Base-by-base conservation (phyloP, 345 rosid genomes). In the Draba incana region DNA sequence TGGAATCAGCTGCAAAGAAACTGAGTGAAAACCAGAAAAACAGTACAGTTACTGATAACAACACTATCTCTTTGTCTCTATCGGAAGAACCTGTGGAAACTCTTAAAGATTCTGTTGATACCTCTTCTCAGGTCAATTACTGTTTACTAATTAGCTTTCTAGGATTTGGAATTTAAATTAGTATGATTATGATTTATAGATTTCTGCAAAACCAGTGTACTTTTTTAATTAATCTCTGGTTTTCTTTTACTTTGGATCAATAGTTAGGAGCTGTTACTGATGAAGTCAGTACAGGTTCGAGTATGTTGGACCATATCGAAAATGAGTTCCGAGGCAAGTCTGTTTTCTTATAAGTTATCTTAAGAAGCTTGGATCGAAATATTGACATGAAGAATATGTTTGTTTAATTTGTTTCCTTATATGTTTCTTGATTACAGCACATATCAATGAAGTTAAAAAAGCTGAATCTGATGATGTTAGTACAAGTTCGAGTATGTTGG, bases 251-350 rank as follows among this genome's bases (percentile, higher is more conserved):
- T 48, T 35, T 66, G 66, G 43, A 58, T 67, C 30, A 16, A 45
- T 66, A 74, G 78, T 20, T 53, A 35, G 78, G 73, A 74, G 77
- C 68, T 60, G 72, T 67, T 66, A 74, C 68, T 67, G 78, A 74
- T 74, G 72, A 74, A 74, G 68, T 50, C 24, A 15, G 2, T 51
- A 2, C 31, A 74, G 2, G 27, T 53, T 10, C 73, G 6, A 74
- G 64, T 46, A 67, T 74, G 72, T 67, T 67, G 72, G 72, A 67
- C 72, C 72, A 53, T 35, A 74, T 60, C 20, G 72, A 74, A 52
- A 57, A 37, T 52, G 77, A 74, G 68, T 74, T 74, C 56, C 16
- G 59, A 59, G 77, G 77, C 48, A 66, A 8, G 44, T 60, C 76
- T 72, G 65, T 60, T 20, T 41, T 57, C 38, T 57, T 46, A 38